Conservation (phyloP, 2,329 filamentous ascomycete species). For the Colletotrichum graminicola region DNA sequence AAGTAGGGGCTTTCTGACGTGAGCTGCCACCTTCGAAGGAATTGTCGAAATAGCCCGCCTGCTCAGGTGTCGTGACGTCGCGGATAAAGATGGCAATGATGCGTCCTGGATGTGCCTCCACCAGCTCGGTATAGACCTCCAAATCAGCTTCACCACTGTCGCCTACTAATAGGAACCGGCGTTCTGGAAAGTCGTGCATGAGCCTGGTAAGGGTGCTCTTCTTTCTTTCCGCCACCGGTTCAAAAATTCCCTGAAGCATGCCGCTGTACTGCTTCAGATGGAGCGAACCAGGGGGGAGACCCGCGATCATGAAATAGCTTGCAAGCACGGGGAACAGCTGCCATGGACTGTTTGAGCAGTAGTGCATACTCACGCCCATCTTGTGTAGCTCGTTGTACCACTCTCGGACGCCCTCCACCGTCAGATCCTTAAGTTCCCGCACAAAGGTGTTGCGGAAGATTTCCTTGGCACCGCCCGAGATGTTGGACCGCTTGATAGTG, state of each 20-base stretch:
- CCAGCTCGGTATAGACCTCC: conserved; percentile 97
- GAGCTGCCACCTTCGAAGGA: conserved; percentile 50
- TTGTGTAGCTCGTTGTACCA: conserved; percentile 86
- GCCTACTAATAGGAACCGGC: conserved; percentile 91
- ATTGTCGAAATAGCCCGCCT: conserved; percentile 82
- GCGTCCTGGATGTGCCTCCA: conserved; percentile 82
- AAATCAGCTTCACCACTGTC: conserved; percentile 97
- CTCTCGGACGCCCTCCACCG: conserved; percentile 86
- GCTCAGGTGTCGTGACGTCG: conserved; percentile 87
- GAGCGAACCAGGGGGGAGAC: conserved; percentile 87
- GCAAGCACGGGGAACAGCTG: conserved; percentile 92
- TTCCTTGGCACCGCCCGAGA: conserved; percentile 86
- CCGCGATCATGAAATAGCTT: conserved; percentile 84
- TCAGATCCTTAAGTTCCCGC: conserved; percentile 83
- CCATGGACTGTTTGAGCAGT: conserved; percentile 99
- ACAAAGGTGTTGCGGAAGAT: conserved; percentile 98
- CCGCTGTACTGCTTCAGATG: conserved; percentile 97
- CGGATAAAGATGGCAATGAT: conserved; percentile 93
- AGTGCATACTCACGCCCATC: conserved; percentile 90
- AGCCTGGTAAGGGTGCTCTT: conserved; percentile 88
- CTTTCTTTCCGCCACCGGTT: conserved; percentile 95
- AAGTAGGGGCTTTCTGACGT: conserved; percentile 46
- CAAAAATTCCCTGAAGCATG: conserved; percentile 98
- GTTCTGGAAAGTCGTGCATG: conserved; percentile 87
- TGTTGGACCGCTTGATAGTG: conserved; percentile 95